Evolutionary conservation across 768 basidiomycete species (phyloP).

Genomic region (Neoboletus brunneissimus): DNA sequence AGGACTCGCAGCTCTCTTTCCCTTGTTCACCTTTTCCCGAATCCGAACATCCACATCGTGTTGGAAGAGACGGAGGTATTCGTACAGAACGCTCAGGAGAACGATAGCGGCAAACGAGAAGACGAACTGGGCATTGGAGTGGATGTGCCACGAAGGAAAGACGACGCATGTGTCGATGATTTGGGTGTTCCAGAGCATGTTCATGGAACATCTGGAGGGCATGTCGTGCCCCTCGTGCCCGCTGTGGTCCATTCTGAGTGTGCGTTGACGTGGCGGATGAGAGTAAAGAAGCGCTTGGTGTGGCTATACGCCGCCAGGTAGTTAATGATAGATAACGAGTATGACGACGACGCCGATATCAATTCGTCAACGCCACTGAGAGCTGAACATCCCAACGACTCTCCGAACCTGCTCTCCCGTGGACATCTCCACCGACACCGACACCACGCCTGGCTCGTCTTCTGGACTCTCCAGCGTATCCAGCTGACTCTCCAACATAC

Average conservation of each 20-base stretch:
- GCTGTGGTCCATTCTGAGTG: constrained; percentile 39
- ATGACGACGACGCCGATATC: not conserved
- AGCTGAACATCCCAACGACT: constrained; percentile 26
- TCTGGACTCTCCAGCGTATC: constrained; percentile 65
- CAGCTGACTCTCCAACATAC: constrained; percentile 80
- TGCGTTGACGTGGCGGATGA: not conserved
- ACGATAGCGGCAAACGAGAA: constrained; percentile 66
- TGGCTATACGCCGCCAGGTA: not conserved
- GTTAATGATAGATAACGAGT: not conserved
- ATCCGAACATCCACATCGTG: constrained; percentile 57
- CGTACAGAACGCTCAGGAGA: constrained; percentile 68
- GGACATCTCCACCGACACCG: constrained; percentile 50
- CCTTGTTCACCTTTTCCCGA: constrained; percentile 45
- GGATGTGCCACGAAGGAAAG: constrained; percentile 76
- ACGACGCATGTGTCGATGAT: constrained; percentile 79
- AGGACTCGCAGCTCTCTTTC: constrained; percentile 45
- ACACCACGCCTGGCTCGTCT: constrained; percentile 65
- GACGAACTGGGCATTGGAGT: constrained; percentile 51
- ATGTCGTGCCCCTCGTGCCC: constrained; percentile 55
- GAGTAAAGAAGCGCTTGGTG: not conserved
- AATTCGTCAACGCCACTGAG: not conserved
- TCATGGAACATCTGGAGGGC: constrained; percentile 59
- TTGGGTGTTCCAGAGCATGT: constrained; percentile 89
- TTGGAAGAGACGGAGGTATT: constrained; percentile 71
- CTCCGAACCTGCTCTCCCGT: constrained; percentile 54